A percentile compares a stretch with the other conserved stretches of the same genome.
Evolutionary conservation across 495 filamentous ascomycete species (phyloP).

Genomic region (Neurospora hispaniola): DNA sequence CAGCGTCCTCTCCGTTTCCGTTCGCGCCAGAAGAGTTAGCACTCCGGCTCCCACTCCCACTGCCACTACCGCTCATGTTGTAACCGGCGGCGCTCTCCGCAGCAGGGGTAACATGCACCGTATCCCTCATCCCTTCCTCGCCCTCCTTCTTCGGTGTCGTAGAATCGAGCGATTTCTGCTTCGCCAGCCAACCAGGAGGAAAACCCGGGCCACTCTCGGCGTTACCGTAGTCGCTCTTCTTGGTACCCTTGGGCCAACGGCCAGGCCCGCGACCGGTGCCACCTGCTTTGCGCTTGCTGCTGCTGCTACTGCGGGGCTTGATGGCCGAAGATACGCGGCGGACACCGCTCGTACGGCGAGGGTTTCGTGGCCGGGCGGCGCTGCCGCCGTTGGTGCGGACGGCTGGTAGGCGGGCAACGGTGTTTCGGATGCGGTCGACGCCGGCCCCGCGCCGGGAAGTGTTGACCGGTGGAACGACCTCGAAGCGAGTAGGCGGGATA

Average conservation of each 20-base stretch:
- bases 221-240: constrained; percentile 47
- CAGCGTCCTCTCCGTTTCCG: background rate
- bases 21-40: background rate
- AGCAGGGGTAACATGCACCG: background rate
- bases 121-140: background rate
- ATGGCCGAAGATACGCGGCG: constrained; percentile 14
- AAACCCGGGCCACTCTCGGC: constrained; percentile 45
- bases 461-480: constrained; percentile 66
- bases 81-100: background rate
- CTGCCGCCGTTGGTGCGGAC: constrained; percentile 16
- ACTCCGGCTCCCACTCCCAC: background rate
- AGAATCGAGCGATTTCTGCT: constrained; percentile 17
- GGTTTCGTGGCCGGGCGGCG: constrained; percentile 16
- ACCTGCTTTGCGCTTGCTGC: constrained; percentile 35
- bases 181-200: constrained; percentile 36
- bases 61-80: background rate
- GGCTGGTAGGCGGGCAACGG: constrained; percentile 20
- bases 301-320: constrained; percentile 21
- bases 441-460: constrained; percentile 22
- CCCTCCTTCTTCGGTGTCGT: constrained; percentile 11
- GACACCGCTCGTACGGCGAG: constrained; percentile 13
- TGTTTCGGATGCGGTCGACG: constrained; percentile 18
- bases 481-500: constrained; percentile 72
- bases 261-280: constrained; percentile 43
- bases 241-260: constrained; percentile 45